A percentile compares a stretch with the other conserved stretches of the same genome.
Evolutionary conservation across 169 alveolate species (phyloP).

Genomic region (Eimeria tenella): DNA sequence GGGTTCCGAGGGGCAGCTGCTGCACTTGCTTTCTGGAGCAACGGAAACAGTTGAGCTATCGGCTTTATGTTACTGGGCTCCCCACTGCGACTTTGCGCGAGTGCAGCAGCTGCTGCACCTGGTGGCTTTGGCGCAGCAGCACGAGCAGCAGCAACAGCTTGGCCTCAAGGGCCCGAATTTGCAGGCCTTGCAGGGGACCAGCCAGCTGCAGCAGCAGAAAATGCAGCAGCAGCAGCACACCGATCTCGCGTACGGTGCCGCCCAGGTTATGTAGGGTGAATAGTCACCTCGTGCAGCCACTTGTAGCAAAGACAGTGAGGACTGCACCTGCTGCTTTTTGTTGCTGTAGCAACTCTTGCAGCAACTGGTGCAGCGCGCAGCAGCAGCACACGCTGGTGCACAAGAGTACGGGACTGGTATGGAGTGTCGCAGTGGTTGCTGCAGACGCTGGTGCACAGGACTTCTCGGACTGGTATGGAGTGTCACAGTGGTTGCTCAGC

Average conservation of each 20-base stretch:
- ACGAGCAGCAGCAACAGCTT: constrained; percentile 26
- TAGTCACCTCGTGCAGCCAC: too few relatives aligned
- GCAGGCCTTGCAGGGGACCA: neutral
- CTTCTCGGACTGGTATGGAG: too few relatives aligned
- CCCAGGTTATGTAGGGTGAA: too few relatives aligned
- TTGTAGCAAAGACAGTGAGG: too few relatives aligned
- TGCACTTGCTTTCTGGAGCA: neutral
- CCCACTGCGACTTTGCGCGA: constrained; percentile 18
- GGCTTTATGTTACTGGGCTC: constrained; percentile 14
- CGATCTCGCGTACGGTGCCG: neutral
- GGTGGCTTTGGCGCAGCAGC: constrained; percentile 2
- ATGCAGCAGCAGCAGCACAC: neutral
- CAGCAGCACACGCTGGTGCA: too few relatives aligned
- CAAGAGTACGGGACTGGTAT: too few relatives aligned
- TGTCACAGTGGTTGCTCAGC: too few relatives aligned
- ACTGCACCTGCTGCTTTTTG: too few relatives aligned
- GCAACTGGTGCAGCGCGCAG: too few relatives aligned
- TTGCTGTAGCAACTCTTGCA: too few relatives aligned
- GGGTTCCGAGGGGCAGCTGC: constrained; percentile 18
- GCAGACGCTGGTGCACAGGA: too few relatives aligned
- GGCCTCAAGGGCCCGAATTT: neutral
- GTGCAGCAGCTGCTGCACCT: constrained; percentile 51
- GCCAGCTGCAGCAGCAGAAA: constrained; percentile 2
- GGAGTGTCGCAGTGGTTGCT: too few relatives aligned
- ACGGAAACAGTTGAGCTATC: neutral